Percentiles rank a stretch among this genome's conserved stretches.
Evolutionary conservation across 306 rosid genomes (phyloP).

Genomic region (Sicyos edulis): DNA sequence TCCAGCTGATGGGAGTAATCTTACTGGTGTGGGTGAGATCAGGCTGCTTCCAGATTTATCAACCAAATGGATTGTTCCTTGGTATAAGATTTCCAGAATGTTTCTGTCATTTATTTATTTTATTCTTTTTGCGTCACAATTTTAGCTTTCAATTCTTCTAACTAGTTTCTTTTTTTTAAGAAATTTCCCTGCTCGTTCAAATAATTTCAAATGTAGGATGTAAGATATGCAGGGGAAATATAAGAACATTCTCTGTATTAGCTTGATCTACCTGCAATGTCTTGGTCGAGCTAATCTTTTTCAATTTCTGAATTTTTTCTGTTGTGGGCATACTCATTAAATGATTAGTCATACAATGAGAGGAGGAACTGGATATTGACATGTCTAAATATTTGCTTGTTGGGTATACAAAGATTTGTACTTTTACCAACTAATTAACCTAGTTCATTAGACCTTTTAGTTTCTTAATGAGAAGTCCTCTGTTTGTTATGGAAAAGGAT

Average conservation of each 20-base stretch:
- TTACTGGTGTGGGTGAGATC: slow-evolving; percentile 70
- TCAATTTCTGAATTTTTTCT: neutral
- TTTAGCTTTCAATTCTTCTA: neutral
- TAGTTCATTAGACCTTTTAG: neutral
- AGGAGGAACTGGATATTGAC: neutral
- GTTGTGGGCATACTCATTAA: neutral
- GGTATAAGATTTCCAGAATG: slow-evolving; percentile 39
- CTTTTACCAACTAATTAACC: neutral
- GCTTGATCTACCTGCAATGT: neutral
- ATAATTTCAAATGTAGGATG: neutral
- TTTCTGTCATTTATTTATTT: slow-evolving; percentile 10
- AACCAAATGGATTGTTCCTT: slow-evolving; percentile 62
- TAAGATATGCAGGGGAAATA: neutral
- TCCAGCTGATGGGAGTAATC: slow-evolving; percentile 61
- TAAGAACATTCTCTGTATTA: neutral
- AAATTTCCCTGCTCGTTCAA: neutral
- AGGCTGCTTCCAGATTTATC: slow-evolving; percentile 82
- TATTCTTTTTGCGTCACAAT: neutral
- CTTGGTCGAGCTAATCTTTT: neutral
- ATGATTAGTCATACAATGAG: neutral
- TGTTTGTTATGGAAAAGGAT: neutral
- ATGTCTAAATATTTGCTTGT: neutral
- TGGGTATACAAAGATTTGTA: neutral
- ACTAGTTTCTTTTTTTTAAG: neutral
- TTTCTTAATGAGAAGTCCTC: neutral